Base-by-base conservation (phyloP, 148 eudicot species). In the Dysphania ambrosioides region DNA sequence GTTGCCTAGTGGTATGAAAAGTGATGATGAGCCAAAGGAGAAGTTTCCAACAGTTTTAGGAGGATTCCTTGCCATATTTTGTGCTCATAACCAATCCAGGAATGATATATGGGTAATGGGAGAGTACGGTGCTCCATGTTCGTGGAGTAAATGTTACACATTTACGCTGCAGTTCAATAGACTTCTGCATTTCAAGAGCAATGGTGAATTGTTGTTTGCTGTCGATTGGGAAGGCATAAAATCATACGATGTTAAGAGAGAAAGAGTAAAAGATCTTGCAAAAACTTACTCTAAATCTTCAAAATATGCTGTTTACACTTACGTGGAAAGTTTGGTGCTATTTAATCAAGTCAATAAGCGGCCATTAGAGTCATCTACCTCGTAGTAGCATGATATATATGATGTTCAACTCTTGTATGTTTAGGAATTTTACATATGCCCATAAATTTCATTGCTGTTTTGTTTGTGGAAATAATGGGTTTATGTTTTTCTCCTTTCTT, bases 21-120 rank as follows among this genome's bases (percentile, higher is more conserved):
- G 19, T 27, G 6, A 26, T 8, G 30, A 34, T 40, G 12, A 26
- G 1, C 30, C 4, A 38, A 51, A 27, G 36, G 51, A 36, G 8
- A 79, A 15, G 15, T 68, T 30, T 2, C 47, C 57, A 19, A 68
- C 49, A 4, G 53, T 74, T 21, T 6, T 79, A 5, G 78, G 70
- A 10, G 78, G 44, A 13, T 73, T 26, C 1, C 72, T 79, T 47
- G 70, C 77, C 2, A 21, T 79, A 34, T 74, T 68, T 6, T 61
- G 68, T 68, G 34, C 36, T 27, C 35, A 58, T 32, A 3, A 2
- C 31, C 6, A 34, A 63, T 13, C 13, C 8, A 26, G 49, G n/a
- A 19, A 57, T 15, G 77, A 69, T 13, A 62, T 79, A 60, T 79
- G 78, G 78, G 70, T 79, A 51, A 79, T 79, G 82, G 56, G 69